phyloP scores from a whole-genome alignment of 169 alveolate genomes.

The Toxoplasma gondii region DNA sequence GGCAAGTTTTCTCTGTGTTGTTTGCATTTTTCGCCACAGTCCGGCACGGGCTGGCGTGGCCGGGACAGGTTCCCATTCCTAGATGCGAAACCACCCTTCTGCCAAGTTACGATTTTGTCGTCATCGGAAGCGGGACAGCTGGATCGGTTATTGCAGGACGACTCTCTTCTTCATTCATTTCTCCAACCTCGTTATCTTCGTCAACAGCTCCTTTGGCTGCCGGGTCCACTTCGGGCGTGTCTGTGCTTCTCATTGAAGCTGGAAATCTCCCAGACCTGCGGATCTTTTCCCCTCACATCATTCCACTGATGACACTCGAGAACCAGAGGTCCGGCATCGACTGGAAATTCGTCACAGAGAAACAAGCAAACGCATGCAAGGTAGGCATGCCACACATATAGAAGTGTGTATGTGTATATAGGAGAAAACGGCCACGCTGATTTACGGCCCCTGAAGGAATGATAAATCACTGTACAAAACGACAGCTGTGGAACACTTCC shows the following conservation, averaged over 20 bases:
- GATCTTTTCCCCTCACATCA: constrained; percentile 34
- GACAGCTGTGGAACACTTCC: too few relatives aligned
- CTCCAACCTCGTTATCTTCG: background rate
- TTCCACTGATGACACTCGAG: constrained; percentile 44
- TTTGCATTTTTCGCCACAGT: background rate
- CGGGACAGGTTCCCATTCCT: background rate
- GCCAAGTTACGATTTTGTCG: constrained; percentile 49
- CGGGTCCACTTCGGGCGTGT: background rate
- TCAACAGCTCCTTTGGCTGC: background rate
- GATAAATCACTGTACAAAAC: too few relatives aligned
- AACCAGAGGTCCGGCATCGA: constrained; percentile 53
- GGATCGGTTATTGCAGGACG: constrained; percentile 65
- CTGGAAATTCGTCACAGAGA: constrained; percentile 37
- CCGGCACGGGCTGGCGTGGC: constrained; percentile 16
- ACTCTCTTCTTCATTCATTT: background rate
- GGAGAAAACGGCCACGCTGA: background rate
- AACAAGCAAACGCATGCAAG: constrained; percentile 49
- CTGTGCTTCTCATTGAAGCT: constrained; percentile 52
- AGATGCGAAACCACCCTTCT: background rate
- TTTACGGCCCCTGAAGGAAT: too few relatives aligned
- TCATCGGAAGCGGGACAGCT: constrained; percentile 63
- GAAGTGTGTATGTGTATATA: background rate
- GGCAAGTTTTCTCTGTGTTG: background rate
- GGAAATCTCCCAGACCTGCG: constrained; percentile 63
- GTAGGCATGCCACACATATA: constrained; percentile 9